These are phyloP conservation scores for Vitis hybrid DNA, from an alignment of 177 flowering plant species.

Conservation along the genomic window DNA sequence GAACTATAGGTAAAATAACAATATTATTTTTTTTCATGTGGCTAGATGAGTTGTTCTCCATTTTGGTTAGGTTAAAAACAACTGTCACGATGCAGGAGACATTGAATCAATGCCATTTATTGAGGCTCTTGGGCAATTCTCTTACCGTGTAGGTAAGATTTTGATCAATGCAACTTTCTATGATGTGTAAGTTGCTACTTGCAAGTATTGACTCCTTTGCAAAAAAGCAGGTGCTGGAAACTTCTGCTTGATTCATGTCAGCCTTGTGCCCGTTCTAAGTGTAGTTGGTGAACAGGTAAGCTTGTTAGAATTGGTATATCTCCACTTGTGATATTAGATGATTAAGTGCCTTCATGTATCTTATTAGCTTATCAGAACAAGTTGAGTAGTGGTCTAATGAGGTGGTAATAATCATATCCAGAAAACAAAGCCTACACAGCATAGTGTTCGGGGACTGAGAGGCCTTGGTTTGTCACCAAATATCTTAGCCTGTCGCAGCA, in stretches of 20 bases:
- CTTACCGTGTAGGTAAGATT: conserved; percentile 84
- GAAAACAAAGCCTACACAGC: conserved; percentile 99
- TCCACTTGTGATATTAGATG: neutral
- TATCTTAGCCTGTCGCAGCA: conserved; percentile 87
- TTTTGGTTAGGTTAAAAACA: neutral
- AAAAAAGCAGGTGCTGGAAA: conserved; percentile 66
- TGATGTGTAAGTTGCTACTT: neutral
- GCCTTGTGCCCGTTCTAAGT: conserved; percentile 90
- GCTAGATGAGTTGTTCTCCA: neutral
- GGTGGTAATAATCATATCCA: conserved; percentile 8
- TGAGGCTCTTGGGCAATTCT: conserved; percentile 94
- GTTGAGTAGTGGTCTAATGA: too few species aligned
- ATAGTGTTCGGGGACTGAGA: conserved; percentile 85
- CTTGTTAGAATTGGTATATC: neutral
- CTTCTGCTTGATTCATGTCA: conserved; percentile 94
- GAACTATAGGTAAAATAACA: conserved; percentile 75
- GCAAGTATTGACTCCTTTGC: neutral
- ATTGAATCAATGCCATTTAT: conserved; percentile 95
- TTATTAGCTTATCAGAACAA: too few species aligned
- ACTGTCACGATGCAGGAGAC: conserved; percentile 66
- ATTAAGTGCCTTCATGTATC: neutral
- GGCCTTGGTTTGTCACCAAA: conserved; percentile 78
- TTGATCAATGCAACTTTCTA: too few species aligned
- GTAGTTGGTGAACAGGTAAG: conserved; percentile 97
- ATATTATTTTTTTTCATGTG: neutral